phyloP scores from a whole-genome alignment of 306 rosid genomes.

The Fragaria vesca region DNA sequence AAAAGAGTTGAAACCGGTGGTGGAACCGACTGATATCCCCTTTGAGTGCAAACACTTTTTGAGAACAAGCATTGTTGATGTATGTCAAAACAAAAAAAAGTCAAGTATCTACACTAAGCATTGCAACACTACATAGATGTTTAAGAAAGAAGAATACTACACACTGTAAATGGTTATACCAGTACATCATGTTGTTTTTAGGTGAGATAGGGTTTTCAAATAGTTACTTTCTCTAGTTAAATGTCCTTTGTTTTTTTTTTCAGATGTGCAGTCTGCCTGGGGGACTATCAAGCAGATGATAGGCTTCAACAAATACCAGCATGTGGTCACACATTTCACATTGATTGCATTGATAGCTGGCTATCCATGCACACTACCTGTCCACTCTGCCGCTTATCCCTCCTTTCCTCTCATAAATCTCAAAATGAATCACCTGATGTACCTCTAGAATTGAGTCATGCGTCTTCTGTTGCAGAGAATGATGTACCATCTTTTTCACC shows the following conservation, averaged over 20 bases:
- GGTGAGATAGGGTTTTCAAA: background rate
- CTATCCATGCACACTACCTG: slow-evolving; percentile 77
- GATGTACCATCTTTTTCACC: slow-evolving; percentile 27
- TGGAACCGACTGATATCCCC: background rate
- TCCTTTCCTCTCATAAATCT: slow-evolving; percentile 49
- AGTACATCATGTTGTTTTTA: background rate
- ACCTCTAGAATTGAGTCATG: slow-evolving; percentile 30
- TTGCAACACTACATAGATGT: background rate
- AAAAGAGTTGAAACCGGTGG: too few relatives aligned
- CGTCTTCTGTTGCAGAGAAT: slow-evolving; percentile 25
- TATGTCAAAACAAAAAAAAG: background rate
- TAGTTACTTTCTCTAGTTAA: background rate
- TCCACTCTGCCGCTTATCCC: slow-evolving; percentile 89
- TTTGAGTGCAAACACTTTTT: background rate
- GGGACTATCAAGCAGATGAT: slow-evolving; percentile 77
- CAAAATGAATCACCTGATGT: slow-evolving; percentile 33
- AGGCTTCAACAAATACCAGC: slow-evolving; percentile 87
- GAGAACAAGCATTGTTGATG: background rate
- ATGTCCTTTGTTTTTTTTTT: slow-evolving; percentile 1
- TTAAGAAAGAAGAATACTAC: background rate
- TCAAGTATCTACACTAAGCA: background rate
- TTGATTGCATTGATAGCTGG: slow-evolving; percentile 89
- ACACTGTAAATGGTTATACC: background rate
- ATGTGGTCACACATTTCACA: slow-evolving; percentile 82
- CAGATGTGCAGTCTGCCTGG: slow-evolving; percentile 87